Percentiles rank a stretch among this genome's conserved stretches.
These are phyloP conservation scores for Grigorovia transvaalensis DNA, from an alignment of 805 yeast genomes.

Conservation along the genomic window DNA sequence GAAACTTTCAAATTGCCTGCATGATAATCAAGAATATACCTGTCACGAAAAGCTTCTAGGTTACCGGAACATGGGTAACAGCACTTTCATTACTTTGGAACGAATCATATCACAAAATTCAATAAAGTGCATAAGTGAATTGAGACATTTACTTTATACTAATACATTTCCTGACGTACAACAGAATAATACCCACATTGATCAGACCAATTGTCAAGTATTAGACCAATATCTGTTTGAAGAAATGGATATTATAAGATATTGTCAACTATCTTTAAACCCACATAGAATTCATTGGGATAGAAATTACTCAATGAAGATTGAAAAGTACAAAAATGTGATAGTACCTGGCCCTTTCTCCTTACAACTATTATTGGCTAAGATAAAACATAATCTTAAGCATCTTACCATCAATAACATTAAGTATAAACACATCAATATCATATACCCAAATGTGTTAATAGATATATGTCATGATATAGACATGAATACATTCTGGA, in stretches of 20 bases:
- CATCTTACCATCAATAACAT: slow-evolving; percentile 20
- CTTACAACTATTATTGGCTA: slow-evolving; percentile 48
- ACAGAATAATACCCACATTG: not conserved
- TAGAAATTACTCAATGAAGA: slow-evolving; percentile 36
- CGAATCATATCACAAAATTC: slow-evolving; percentile 33
- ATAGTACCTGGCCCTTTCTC: slow-evolving; percentile 79
- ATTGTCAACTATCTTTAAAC: slow-evolving; percentile 70
- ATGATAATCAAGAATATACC: slow-evolving; percentile 29
- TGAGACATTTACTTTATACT: slow-evolving; percentile 54
- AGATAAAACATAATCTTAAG: slow-evolving; percentile 28
- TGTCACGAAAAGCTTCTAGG: slow-evolving; percentile 46
- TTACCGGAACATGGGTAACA: slow-evolving; percentile 29
- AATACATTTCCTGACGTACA: slow-evolving; percentile 20
- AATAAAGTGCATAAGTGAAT: slow-evolving; percentile 33
- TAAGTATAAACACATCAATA: slow-evolving; percentile 35
- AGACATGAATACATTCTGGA: slow-evolving; percentile 32
- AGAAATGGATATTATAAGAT: slow-evolving; percentile 40
- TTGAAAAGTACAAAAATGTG: slow-evolving; percentile 51
- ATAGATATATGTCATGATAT: slow-evolving; percentile 7
- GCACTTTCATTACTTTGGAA: slow-evolving; percentile 45
- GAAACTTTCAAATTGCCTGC: slow-evolving; percentile 30
- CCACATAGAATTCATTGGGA: slow-evolving; percentile 80
- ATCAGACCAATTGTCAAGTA: not conserved
- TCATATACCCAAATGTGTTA: slow-evolving; percentile 32
- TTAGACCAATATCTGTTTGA: slow-evolving; percentile 22